Percentiles rank a stretch among this genome's conserved stretches.
These are phyloP conservation scores for Kodamaea sp. DNA, from an alignment of 1,139 yeast species.

Conservation along the genomic window DNA sequence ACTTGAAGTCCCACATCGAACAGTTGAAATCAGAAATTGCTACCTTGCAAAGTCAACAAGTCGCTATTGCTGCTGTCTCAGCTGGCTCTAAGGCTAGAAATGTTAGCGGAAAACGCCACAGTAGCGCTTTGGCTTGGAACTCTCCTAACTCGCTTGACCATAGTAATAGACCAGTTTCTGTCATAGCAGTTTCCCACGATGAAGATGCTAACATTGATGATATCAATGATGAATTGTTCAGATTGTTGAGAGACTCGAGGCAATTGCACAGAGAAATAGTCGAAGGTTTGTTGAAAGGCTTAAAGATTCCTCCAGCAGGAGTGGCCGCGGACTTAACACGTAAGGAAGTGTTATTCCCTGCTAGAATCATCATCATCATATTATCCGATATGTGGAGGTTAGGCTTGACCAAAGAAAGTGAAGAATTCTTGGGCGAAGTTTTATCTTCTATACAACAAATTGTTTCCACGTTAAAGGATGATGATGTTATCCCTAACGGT, in stretches of 20 bases:
- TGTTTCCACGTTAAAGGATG: slow-evolving; percentile 72
- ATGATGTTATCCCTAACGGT: slow-evolving; percentile 86
- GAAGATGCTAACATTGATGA: slow-evolving; percentile 64
- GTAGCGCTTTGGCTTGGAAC: slow-evolving; percentile 43
- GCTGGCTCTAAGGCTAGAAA: slow-evolving; percentile 31
- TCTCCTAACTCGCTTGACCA: slow-evolving; percentile 33
- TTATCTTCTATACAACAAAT: slow-evolving; percentile 84
- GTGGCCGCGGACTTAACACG: slow-evolving; percentile 81
- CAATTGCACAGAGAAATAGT: slow-evolving; percentile 81
- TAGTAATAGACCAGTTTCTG: slow-evolving; percentile 56
- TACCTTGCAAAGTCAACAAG: slow-evolving; percentile 42
- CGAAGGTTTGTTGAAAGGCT: slow-evolving; percentile 83
- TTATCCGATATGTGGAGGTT: slow-evolving; percentile 98
- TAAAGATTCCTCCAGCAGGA: slow-evolving; percentile 83
- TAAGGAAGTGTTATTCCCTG: slow-evolving; percentile 94
- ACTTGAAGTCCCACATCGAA: slow-evolving; percentile 66
- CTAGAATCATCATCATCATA: slow-evolving; percentile 88
- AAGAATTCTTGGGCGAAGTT: slow-evolving; percentile 87
- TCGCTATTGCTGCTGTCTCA: slow-evolving; percentile 11
- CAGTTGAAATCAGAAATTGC: slow-evolving; percentile 69
- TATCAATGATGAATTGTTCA: slow-evolving; percentile 72
- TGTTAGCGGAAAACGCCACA: slow-evolving; percentile 38
- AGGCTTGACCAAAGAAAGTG: slow-evolving; percentile 90
- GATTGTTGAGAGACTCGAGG: slow-evolving; percentile 76
- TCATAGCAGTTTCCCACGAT: slow-evolving; percentile 55